Conservation (phyloP, 1,284 basidiomycete species). For the Leccinum griseonigrum region DNA sequence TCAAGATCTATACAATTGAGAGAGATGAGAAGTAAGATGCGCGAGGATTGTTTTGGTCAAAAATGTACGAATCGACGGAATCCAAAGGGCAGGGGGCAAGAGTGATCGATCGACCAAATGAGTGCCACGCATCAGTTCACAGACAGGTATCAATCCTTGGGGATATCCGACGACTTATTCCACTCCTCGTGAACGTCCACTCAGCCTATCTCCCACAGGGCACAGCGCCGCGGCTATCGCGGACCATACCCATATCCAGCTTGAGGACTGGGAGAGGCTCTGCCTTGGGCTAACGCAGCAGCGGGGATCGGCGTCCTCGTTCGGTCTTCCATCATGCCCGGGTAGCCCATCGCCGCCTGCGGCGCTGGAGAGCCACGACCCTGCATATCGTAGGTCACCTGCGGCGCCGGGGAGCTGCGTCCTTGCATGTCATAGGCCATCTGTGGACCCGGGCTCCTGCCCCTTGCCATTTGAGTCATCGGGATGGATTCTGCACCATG, state of each 20-base stretch:
- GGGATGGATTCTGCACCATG: constrained; percentile 59
- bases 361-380: constrained; percentile 36
- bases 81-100: background rate
- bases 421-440: constrained; percentile 33
- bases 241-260: constrained; percentile 40
- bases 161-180: constrained; percentile 6
- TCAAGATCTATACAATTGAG: constrained; percentile 23
- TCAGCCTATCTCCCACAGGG: background rate
- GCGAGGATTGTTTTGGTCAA: constrained; percentile 9
- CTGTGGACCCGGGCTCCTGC: constrained; percentile 45
- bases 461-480: constrained; percentile 68
- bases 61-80: constrained; percentile 7
- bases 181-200: constrained; percentile 10
- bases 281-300: constrained; percentile 32
- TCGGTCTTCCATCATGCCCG: constrained; percentile 26
- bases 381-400: constrained; percentile 37
- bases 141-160: constrained; percentile 16
- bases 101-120: constrained; percentile 26
- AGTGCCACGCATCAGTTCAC: constrained; percentile 22
- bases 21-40: constrained; percentile 19
- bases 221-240: constrained; percentile 15
- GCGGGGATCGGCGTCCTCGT: constrained; percentile 32
- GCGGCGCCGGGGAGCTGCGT: constrained; percentile 37
- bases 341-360: constrained; percentile 37
- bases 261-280: constrained; percentile 49